phyloP scores from a whole-genome alignment of 2,329 filamentous ascomycete species.

The Penicillium vulpinum region DNA sequence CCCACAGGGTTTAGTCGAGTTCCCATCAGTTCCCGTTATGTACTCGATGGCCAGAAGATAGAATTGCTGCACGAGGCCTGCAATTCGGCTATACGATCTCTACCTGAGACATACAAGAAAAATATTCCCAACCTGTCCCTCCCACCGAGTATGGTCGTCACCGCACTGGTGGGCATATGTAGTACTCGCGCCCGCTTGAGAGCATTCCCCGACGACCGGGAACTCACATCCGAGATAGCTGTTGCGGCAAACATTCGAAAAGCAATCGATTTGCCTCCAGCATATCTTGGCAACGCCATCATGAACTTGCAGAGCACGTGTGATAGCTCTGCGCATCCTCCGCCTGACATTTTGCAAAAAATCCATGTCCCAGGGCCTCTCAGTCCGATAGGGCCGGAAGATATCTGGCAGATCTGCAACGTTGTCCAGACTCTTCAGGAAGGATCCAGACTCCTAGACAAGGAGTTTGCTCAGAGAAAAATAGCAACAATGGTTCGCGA shows the following conservation, averaged over 20 bases:
- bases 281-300: not conserved
- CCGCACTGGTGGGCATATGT: not conserved
- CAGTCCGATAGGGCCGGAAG: not conserved
- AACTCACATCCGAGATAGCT: not conserved
- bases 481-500: not conserved
- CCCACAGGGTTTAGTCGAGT: not conserved
- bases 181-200: not conserved
- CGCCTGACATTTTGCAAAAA: not conserved
- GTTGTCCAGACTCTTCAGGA: not conserved
- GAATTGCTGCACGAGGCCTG: not conserved
- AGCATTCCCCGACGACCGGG: not conserved
- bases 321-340: not conserved
- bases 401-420: not conserved
- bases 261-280: not conserved
- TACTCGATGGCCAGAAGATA: not conserved
- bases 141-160: not conserved
- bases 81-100: not conserved
- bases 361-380: not conserved
- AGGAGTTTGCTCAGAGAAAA: not conserved
- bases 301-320: not conserved
- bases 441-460: not conserved
- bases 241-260: not conserved
- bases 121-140: not conserved
- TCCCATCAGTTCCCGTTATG: not conserved
- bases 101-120: not conserved